Evolutionary conservation across 352 stramenopile genomes (phyloP), one percentile per base, ranked within the genome.

Genomic region (Blastocystis sp.): DNA sequence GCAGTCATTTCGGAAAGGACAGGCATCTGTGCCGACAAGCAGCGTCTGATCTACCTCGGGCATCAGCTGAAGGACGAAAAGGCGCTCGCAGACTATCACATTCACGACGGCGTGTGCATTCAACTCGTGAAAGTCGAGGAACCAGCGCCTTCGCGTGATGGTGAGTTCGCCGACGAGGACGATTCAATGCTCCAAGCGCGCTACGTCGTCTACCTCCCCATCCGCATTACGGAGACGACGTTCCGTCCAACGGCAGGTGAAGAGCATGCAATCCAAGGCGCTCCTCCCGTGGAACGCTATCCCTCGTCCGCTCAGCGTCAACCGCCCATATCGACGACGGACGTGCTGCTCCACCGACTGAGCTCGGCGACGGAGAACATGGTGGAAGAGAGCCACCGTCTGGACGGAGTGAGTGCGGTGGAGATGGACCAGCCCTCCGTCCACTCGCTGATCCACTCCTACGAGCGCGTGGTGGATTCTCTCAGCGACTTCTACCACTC

Each of bases 61-160:
- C 74, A 45, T 10, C 50, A 69, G 33, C 31, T 85, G 26, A 35
- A 69, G 26, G 24, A 69, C 31, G 74, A 85, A 31, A 85, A 85
- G 74, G 19, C 13, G 2, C 61, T 85, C n/a, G 12, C 41, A 2
- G 74, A 85, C 4, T 85, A 85, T 29, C 26, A 67, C 50, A 69
- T 85, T 39, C 74, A 85, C 41, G 37, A 51, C 19, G 74, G 74
- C 29, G 74, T 85, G 55, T 85, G 74, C n/a, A 85, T 85, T 19
- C 74, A 85, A 31, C 74, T 85, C 13, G 74, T 85, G 21, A 41
- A 69, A 51, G 16, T 24, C 4, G 50, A 31, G n/a, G 74, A 59
- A 67, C 66, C 24, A 16, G 29, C 59, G 59, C 59, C 45, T 29
- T 13, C 33, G 59, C 35, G 35, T 21, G n/a, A 24, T 26, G 24